A percentile compares a stretch with the other conserved stretches of the same genome.
Conservation (phyloP, 345 rosid genomes). For the Ceriops tagal region DNA sequence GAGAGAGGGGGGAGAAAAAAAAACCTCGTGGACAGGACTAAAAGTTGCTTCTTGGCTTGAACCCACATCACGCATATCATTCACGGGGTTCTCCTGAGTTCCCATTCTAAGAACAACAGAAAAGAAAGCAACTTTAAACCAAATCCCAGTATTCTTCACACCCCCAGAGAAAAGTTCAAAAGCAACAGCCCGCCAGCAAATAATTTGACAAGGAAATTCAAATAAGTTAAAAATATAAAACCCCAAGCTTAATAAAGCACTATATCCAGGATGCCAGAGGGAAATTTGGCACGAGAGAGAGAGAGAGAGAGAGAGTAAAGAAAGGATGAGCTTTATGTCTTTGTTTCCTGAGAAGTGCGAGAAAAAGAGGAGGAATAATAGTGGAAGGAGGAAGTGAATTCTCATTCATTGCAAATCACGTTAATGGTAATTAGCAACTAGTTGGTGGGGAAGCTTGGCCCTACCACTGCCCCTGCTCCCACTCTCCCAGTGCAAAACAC, state of each 20-base stretch:
- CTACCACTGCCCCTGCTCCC: background rate
- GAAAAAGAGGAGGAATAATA: background rate
- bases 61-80: constrained; percentile 16
- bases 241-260: too few relatives aligned
- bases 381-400: background rate
- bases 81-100: constrained; percentile 25
- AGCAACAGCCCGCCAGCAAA: background rate
- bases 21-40: constrained; percentile 28
- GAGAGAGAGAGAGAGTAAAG: background rate
- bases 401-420: background rate
- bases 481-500: background rate
- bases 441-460: background rate
- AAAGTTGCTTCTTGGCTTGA: constrained; percentile 14
- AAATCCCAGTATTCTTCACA: background rate
- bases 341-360: constrained; percentile 13
- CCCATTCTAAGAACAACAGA: constrained; percentile 20
- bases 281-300: background rate
- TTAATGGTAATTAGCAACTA: background rate
- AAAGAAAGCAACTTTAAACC: background rate
- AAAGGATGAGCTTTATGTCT: background rate
- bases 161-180: background rate
- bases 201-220: too few relatives aligned
- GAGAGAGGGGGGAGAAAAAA: background rate
- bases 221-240: too few relatives aligned
- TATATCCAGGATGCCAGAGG: too few relatives aligned